Base-by-base conservation (phyloP, 108 stramenopile species). In the Pseudonitzschia delicatissima region DNA sequence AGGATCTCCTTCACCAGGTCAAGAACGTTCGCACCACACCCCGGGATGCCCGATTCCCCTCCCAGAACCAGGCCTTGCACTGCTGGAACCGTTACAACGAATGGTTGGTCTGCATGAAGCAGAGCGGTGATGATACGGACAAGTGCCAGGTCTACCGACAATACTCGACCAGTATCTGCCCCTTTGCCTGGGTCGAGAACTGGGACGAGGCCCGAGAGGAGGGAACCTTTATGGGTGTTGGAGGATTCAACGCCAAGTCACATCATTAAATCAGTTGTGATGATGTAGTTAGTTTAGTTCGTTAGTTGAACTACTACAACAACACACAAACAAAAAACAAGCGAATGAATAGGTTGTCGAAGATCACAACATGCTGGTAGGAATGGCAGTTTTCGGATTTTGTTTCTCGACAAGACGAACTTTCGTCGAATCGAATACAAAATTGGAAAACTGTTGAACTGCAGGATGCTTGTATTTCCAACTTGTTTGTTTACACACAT, bases 81-180 rank as follows among this genome's bases (percentile, higher is more conserved):
- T 97, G 96, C 88, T 97, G 94, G 94, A 94, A 94, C 63, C 84
- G 94, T 59, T 97, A 97, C 91, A 97, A 97, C 62, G 96, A 97
- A 76, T 95, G 91, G 91, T 76, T 97, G 37, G 62, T 97, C 34
- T 97, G 96, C 83, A 51, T 91, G 66, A 91, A 95, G 83, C 75
- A 85, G 45, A 90, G 90, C 28, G 71, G 77, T 18, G 60, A 65
- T 36, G 94, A 95, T 59, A 29, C 53, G 8, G 91, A 97, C 61
- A 91, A 85, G 55, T 97, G 96, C 82, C 83, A 82, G 71, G 77
- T 68, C 32, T 76, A 88, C 72, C 77, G 89, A 57, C 74, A 89
- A 53, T 71, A 72, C 51, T 85, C 93, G 11, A 31, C 59, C 52
- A 85, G 83, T 66, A 93, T 97, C 67, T 97, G 96, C 78, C 96